Base-by-base conservation (phyloP, 129 eudicot species). In the Lactuca sativa region DNA sequence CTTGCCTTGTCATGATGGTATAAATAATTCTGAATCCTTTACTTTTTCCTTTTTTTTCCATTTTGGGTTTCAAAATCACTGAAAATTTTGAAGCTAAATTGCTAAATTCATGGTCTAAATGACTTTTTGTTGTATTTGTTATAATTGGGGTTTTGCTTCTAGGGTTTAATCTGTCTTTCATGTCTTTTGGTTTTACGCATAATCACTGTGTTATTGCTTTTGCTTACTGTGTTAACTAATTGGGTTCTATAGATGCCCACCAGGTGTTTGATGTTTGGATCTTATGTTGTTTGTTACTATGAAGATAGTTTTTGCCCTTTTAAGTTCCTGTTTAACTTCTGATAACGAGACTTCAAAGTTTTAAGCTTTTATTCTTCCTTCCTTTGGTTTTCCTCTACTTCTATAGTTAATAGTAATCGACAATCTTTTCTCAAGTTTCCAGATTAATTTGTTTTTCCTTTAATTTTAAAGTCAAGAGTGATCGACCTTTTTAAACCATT, bases 1-100 rank as follows among this genome's bases (percentile, higher is more conserved):
- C 87, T 82, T 80, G 74, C 78, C 74, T 88, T 30, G 36, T 88
- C 53, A 51, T 78, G 72, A 62, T 77, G 95, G 97, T 90, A 82
- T 60, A 17, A 30, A 30, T 61, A 66, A 67, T 1, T 21, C 2
- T 59, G 18, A 12, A 49, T 51, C 64, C 15, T 18, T 33, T 30
- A 61, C 9, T 61, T 1, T 75, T 10, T 36, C 3, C 30, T 10
- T 7, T 15, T 15, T 36, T 11, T 41, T 25, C 30, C 4, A 32
- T 4, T 13, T 31, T 74, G 54, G 18, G 55, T 17, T 51, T 48
- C 33, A n/a, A 21, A 53, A 4, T 53, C 30, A 53, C 58, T 30
- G 54, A 36, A 48, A 31, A 21, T 40, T 21, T 51, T 9, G 32
- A 9, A 16, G 69, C 51, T 59, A 58, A 68, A 37, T 59, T 52